Evolutionary conservation across 23 red algal species (phyloP).

Genomic region (Gracilaria caudata): DNA sequence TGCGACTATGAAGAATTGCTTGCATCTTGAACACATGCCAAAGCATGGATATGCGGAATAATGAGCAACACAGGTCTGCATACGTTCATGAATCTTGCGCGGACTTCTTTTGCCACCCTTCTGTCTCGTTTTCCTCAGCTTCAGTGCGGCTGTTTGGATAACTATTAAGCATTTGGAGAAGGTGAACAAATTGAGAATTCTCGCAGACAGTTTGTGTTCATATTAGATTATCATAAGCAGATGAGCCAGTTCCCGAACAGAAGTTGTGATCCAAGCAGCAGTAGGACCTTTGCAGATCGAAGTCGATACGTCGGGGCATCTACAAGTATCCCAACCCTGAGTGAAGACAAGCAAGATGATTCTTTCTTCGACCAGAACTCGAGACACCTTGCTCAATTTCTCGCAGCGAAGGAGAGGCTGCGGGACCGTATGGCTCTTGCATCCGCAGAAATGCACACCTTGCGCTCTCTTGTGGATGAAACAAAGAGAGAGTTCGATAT

Average conservation of each 20-base stretch:
- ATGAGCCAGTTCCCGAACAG: not conserved
- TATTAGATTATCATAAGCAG: no score
- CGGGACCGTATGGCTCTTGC: slow-evolving; percentile 33
- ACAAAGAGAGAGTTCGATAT: slow-evolving; percentile 21
- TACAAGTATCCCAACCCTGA: not conserved
- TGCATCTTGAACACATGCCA: no score
- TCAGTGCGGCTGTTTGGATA: no score
- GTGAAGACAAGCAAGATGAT: not conserved
- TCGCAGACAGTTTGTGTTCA: no score
- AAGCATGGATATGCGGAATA: no score
- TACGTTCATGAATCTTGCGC: no score
- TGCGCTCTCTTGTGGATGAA: slow-evolving; percentile 40
- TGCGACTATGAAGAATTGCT: no score
- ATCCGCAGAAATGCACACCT: slow-evolving; percentile 27
- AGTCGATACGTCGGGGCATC: not conserved
- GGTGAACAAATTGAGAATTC: no score
- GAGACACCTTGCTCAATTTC: slow-evolving; percentile 25
- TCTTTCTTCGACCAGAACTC: slow-evolving; percentile 27
- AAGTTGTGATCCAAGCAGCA: not conserved
- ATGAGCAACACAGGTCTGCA: no score
- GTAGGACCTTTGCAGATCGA: not conserved
- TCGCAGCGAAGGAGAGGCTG: slow-evolving; percentile 33
- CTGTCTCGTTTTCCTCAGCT: no score
- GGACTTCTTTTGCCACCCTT: no score
- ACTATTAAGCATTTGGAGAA: no score